Evolutionary conservation across 768 basidiomycete species (phyloP).

Genomic region (Leccinum variicolor): DNA sequence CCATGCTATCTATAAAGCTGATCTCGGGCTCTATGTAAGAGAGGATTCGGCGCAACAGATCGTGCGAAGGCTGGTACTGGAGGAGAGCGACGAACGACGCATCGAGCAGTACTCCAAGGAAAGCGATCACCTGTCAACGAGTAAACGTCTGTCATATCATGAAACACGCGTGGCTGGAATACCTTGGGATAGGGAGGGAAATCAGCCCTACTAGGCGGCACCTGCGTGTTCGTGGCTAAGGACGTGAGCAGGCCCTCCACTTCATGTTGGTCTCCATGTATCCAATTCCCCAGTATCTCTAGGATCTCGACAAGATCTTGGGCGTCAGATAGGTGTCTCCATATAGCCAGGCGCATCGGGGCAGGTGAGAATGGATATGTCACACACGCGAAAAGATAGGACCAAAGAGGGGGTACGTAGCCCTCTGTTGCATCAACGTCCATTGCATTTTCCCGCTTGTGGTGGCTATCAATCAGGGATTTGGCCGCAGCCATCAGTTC

Average conservation of each 20-base stretch:
- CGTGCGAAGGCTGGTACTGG: conserved; percentile 58
- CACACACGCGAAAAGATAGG: conserved; percentile 38
- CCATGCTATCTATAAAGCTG: conserved; percentile 43
- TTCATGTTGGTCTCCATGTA: conserved; percentile 29
- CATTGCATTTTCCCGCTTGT: conserved; percentile 28
- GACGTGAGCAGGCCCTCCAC: conserved; percentile 23
- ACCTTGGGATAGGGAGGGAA: conserved; percentile 32
- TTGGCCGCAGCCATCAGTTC: conserved; percentile 57
- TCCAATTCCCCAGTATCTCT: conserved; percentile 37
- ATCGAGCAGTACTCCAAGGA: conserved; percentile 68
- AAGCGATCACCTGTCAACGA: conserved; percentile 49
- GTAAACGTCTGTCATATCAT: conserved; percentile 30
- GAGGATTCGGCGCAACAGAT: conserved; percentile 46
- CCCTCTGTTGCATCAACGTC: conserved; percentile 33
- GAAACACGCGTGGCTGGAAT: conserved; percentile 36
- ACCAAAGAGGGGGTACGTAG: conserved; percentile 33
- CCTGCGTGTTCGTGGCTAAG: conserved; percentile 7
- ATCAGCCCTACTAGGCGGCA: conserved; percentile 15
- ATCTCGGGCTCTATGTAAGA: conserved; percentile 57
- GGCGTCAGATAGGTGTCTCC: conserved; percentile 37
- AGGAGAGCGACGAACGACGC: conserved; percentile 67
- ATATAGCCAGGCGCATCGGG: conserved; percentile 42
- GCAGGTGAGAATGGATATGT: conserved; percentile 39
- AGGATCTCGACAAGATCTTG: conserved; percentile 38
- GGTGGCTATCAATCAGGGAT: conserved; percentile 40